Evolutionary conservation across 1,139 yeast species (phyloP).

Genomic region (Candida glucosophila): DNA sequence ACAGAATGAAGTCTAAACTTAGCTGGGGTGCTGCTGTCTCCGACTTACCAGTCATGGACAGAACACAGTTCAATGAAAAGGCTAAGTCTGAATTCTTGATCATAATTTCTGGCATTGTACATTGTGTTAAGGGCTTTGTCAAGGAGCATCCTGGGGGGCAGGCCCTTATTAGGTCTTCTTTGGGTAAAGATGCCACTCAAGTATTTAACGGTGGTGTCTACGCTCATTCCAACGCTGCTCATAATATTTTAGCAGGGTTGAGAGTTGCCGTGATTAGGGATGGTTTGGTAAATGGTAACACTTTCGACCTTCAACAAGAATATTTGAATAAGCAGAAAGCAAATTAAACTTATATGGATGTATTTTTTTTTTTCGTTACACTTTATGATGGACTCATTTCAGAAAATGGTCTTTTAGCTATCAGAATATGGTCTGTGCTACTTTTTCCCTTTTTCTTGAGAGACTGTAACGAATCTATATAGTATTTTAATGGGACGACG

Average conservation of each 20-base stretch:
- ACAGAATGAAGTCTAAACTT: slow-evolving; percentile 64
- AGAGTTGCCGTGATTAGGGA: slow-evolving; percentile 88
- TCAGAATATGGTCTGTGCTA: no score
- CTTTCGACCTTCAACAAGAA: slow-evolving; percentile 45
- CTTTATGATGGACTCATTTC: no score
- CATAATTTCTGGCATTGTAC: slow-evolving; percentile 89
- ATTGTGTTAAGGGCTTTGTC: slow-evolving; percentile 77
- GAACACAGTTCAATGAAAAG: slow-evolving; percentile 66
- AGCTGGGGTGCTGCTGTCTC: slow-evolving; percentile 91
- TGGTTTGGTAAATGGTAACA: slow-evolving; percentile 43
- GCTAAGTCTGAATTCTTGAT: slow-evolving; percentile 54
- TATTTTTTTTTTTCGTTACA: no score
- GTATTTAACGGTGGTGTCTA: slow-evolving; percentile 98
- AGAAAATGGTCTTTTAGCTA: no score
- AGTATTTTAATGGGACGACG: no score
- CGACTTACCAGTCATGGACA: slow-evolving; percentile 86
- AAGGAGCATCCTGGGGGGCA: slow-evolving; percentile 98
- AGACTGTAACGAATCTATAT: no score
- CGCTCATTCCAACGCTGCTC: slow-evolving; percentile 96
- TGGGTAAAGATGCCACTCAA: slow-evolving; percentile 94
- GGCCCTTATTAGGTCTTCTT: slow-evolving; percentile 74
- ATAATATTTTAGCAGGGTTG: slow-evolving; percentile 89
- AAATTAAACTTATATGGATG: no score
- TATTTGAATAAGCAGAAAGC: slow-evolving; percentile 39
- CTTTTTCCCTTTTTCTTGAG: no score